phyloP scores from a whole-genome alignment of 805 yeast genomes.

The Monosporozyma unispora region DNA sequence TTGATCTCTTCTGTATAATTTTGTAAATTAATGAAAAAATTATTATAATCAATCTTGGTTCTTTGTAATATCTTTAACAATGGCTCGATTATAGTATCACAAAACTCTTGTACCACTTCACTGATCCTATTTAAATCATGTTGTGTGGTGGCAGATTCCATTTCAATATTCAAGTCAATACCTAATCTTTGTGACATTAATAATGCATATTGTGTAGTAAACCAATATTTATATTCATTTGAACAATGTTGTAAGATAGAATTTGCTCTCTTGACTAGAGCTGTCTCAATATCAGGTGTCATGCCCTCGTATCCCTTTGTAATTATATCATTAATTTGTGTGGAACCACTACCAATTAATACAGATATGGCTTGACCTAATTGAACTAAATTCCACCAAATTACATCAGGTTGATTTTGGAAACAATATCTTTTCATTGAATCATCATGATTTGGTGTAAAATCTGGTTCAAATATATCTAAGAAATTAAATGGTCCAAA shows the following conservation, averaged over 20 bases:
- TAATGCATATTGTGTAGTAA: conserved; percentile 48
- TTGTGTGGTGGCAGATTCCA: conserved; percentile 8
- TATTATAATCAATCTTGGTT: conserved; percentile 69
- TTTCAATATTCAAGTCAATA: conserved; percentile 28
- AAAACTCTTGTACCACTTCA: conserved; percentile 13
- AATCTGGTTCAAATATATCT: conserved; percentile 74
- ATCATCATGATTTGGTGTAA: conserved; percentile 89
- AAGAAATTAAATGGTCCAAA: conserved; percentile 91
- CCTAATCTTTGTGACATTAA: conserved; percentile 65
- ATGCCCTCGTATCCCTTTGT: conserved; percentile 5
- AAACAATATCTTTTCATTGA: conserved; percentile 61
- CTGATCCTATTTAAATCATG: conserved; percentile 8
- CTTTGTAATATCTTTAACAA: conserved; percentile 51
- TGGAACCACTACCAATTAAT: conserved; percentile 63
- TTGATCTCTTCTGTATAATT: conserved; percentile 33
- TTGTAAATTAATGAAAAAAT: conserved; percentile 63
- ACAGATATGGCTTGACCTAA: conserved; percentile 80
- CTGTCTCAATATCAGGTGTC: conserved; percentile 37
- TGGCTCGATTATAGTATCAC: conserved; percentile 40
- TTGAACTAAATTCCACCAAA: conserved; percentile 89
- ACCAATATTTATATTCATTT: conserved; percentile 54
- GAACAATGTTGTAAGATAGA: conserved; percentile 55
- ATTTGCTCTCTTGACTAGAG: conserved; percentile 52
- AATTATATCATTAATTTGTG: conserved; percentile 35
- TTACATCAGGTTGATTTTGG: conserved; percentile 72